These are phyloP conservation scores for Phytopythium mirpurense DNA, from an alignment of 352 stramenopile species.

Conservation along the genomic window DNA sequence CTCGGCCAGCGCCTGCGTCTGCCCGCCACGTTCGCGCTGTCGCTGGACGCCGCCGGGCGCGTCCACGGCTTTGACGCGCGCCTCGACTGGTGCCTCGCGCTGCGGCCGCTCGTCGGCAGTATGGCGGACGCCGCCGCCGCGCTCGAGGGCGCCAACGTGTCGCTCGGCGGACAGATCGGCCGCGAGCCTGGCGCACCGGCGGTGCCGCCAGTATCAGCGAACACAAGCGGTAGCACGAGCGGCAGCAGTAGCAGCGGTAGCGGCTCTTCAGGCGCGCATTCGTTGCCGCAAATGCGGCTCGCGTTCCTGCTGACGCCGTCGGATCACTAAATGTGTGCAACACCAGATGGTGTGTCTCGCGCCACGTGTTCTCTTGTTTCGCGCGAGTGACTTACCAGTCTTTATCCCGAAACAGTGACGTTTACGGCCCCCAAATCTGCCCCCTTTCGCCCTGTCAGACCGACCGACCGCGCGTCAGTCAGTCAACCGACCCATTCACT, in stretches of 20 bases:
- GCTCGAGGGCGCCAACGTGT: slow-evolving; percentile 15
- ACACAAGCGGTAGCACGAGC: no score
- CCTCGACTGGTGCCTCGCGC: slow-evolving; percentile 8
- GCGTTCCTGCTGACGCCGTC: slow-evolving; percentile 11
- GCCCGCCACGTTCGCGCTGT: slow-evolving; percentile 10
- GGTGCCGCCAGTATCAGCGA: no score
- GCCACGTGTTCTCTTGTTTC: slow-evolving; percentile 4
- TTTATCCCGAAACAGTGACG: not conserved
- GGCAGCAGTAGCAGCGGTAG: no score
- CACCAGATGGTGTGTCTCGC: no score
- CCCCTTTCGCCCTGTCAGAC: not conserved
- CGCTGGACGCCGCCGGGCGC: slow-evolving; percentile 10
- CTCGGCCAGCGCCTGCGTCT: slow-evolving; percentile 8
- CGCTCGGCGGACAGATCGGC: slow-evolving; percentile 10
- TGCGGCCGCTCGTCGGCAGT: slow-evolving; percentile 14
- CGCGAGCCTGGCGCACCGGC: no score
- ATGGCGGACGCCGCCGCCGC: slow-evolving; percentile 15
- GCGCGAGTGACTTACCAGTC: not conserved
- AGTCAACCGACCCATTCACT: not conserved
- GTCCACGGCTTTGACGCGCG: slow-evolving; percentile 7
- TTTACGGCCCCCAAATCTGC: not conserved
- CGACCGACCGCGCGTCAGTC: slow-evolving; percentile 1
- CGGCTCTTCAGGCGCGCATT: no score
- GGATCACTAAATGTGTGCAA: no score
- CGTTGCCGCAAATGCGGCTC: slow-evolving; percentile 5